A percentile compares a stretch with the other conserved stretches of the same genome.
These are phyloP conservation scores for Colletotrichum sojae DNA, from an alignment of 2,329 filamentous ascomycete species.

Conservation along the genomic window DNA sequence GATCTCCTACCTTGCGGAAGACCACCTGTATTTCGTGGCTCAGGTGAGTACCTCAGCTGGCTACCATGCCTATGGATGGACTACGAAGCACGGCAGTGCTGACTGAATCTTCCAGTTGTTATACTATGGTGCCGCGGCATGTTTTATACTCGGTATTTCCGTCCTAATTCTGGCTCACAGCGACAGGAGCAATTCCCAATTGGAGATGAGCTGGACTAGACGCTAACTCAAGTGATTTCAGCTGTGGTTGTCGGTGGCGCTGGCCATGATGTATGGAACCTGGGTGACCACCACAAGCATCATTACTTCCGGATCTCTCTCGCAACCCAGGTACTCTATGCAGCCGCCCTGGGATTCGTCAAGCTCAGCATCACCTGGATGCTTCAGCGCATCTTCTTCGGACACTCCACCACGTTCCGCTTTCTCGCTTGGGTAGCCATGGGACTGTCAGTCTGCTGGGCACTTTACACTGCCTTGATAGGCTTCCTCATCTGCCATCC, in stretches of 20 bases:
- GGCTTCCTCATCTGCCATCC: constrained; percentile 53
- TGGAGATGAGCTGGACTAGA: not conserved
- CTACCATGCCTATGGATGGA: too few species aligned
- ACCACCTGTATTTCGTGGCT: constrained; percentile 12
- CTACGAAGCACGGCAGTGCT: not conserved
- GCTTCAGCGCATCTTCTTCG: constrained; percentile 24
- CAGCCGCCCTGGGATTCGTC: not conserved
- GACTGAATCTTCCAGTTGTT: not conserved
- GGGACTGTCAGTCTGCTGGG: constrained; percentile 14
- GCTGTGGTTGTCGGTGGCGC: constrained; percentile 14
- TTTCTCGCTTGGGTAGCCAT: constrained; percentile 5
- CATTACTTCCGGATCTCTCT: constrained; percentile 9
- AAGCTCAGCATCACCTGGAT: constrained; percentile 24
- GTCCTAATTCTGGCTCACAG: too few species aligned
- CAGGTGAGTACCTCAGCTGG: constrained; percentile 14
- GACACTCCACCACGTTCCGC: not conserved
- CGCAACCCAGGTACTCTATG: constrained; percentile 20
- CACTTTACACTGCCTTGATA: constrained; percentile 11
- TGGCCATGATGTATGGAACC: constrained; percentile 12
- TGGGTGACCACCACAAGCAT: not conserved
- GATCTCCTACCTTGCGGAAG: constrained; percentile 1
- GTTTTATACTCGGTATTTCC: constrained; percentile 17
- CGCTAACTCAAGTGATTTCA: not conserved
- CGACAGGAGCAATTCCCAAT: too few species aligned
- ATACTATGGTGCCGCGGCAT: constrained; percentile 1